These are phyloP conservation scores for Stemphylium lycopersici DNA, from an alignment of 2,329 filamentous ascomycete genomes.

Conservation along the genomic window DNA sequence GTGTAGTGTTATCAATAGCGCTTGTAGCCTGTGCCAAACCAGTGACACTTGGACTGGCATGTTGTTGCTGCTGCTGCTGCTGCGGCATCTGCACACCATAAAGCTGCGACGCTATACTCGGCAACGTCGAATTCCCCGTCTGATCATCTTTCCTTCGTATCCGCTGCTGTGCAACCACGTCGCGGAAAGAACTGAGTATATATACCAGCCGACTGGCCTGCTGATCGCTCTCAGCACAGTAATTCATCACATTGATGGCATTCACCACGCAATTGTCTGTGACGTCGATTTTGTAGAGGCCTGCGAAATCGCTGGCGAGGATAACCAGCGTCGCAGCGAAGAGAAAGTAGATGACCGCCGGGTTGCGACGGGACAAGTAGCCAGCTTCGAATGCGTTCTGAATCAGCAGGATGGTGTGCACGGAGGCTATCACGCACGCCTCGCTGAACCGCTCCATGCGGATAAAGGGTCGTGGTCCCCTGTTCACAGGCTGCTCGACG, in stretches of 20 bases:
- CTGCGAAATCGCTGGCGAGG: conserved; percentile 50
- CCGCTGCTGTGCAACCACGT: conserved; percentile 45
- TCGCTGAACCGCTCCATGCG: conserved; percentile 58
- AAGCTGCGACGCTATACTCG: conserved; percentile 44
- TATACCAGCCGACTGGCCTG: conserved; percentile 49
- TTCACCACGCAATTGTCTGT: conserved; percentile 48
- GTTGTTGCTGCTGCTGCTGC: conserved; percentile 23
- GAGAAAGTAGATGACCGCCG: conserved; percentile 51
- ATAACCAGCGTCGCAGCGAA: conserved; percentile 51
- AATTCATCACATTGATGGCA: conserved; percentile 49
- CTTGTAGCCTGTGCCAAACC: conserved; percentile 19
- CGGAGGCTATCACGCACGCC: conserved; percentile 51
- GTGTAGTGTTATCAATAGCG: conserved; percentile 17
- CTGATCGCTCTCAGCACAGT: conserved; percentile 50
- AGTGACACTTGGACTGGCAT: not conserved
- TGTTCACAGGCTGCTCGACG: conserved; percentile 32
- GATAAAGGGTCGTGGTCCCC: conserved; percentile 37
- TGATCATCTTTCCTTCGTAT: conserved; percentile 34
- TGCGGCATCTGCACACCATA: conserved; percentile 31
- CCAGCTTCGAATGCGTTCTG: conserved; percentile 51
- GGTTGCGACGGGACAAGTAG: conserved; percentile 49
- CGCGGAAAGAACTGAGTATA: conserved; percentile 47
- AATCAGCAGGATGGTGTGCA: conserved; percentile 49
- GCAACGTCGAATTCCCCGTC: conserved; percentile 30
- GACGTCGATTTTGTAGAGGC: conserved; percentile 41